Evolutionary conservation across 208 protist species (phyloP).

Genomic region (Wallacemonas sp.): DNA sequence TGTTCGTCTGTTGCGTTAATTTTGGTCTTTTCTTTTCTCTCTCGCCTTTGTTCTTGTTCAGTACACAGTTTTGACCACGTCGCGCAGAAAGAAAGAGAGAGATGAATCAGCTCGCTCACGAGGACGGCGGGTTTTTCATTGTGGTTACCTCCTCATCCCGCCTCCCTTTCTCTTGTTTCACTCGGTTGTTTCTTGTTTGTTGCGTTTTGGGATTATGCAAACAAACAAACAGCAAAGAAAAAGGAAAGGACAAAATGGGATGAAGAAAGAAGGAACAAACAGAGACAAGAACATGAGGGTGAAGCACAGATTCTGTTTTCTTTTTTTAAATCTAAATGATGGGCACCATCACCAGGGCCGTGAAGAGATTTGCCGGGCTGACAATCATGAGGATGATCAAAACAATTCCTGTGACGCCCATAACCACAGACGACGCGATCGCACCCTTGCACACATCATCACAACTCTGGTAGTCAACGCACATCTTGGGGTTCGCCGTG

Average conservation of each 20-base stretch:
- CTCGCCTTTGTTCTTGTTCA: neutral
- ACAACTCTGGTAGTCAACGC: conserved; percentile 32
- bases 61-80: neutral
- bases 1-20: too few species aligned
- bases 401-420: conserved; percentile 40
- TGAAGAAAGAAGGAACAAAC: neutral
- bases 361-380: conserved; percentile 52
- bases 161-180: too few species aligned
- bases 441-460: conserved; percentile 72
- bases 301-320: too few species aligned
- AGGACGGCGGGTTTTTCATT: too few species aligned
- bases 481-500: conserved; percentile 23
- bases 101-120: too few species aligned
- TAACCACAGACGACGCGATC: conserved; percentile 52
- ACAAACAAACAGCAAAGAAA: conserved; percentile 13
- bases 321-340: conserved; percentile 35
- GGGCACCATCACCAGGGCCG: conserved; percentile 38
- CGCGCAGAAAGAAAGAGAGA: too few species aligned
- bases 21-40: neutral
- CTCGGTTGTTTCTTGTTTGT: too few species aligned
- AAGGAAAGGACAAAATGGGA: conserved; percentile 12
- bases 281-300: too few species aligned
- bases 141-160: too few species aligned
- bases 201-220: neutral
- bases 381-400: conserved; percentile 33